These are phyloP conservation scores for Bryoglossum gracile DNA, from an alignment of 495 filamentous ascomycete genomes.

Conservation along the genomic window DNA sequence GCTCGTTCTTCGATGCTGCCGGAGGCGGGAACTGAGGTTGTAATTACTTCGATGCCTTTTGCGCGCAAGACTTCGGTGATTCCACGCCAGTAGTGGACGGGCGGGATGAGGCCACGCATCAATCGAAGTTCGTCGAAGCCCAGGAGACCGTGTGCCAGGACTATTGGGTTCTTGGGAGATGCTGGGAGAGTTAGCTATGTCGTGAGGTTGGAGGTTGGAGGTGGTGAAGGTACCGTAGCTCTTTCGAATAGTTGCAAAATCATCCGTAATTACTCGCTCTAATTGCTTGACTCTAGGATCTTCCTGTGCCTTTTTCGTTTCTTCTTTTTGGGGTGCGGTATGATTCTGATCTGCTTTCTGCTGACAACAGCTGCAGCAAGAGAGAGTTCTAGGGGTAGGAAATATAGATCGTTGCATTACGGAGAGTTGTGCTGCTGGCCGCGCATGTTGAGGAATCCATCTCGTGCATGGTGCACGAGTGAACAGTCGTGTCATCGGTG, in stretches of 20 bases:
- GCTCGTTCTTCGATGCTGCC: constrained; percentile 74
- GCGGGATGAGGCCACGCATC: constrained; percentile 61
- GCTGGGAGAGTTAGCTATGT: constrained; percentile 28
- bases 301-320: constrained; percentile 24
- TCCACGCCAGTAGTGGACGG: constrained; percentile 86
- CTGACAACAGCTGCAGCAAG: too few species aligned
- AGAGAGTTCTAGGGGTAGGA: too few species aligned
- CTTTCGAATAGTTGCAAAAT: constrained; percentile 65
- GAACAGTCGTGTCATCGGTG: constrained; percentile 19
- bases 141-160: constrained; percentile 84
- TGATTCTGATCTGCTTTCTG: constrained; percentile 4
- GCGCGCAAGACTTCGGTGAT: constrained; percentile 70
- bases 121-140: constrained; percentile 82
- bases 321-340: background rate
- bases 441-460: constrained; percentile 13
- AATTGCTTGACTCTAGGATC: constrained; percentile 57
- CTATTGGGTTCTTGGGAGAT: constrained; percentile 62
- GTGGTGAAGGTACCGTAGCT: constrained; percentile 51
- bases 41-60: constrained; percentile 73
- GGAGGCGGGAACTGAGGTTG: constrained; percentile 69
- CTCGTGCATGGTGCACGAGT: constrained; percentile 23
- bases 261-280: constrained; percentile 64
- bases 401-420: too few species aligned
- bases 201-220: background rate
- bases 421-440: too few species aligned